Evolutionary conservation across 257 asterid species (phyloP).

Genomic region (Catharanthus roseus): DNA sequence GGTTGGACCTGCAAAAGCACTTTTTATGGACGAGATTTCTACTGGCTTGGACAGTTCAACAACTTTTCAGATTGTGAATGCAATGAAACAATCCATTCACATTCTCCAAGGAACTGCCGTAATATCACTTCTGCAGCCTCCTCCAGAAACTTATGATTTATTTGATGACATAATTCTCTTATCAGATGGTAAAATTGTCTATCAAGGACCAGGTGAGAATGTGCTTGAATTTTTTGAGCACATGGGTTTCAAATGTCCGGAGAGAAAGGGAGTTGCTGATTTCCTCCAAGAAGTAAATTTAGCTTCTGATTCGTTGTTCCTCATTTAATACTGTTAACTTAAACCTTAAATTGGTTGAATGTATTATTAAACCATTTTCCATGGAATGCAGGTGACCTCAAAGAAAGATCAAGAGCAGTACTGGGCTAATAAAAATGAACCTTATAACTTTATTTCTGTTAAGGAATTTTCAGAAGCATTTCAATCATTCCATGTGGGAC

Average conservation of each 20-base stretch:
- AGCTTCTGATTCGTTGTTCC: not conserved
- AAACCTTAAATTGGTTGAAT: not conserved
- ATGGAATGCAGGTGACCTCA: constrained; percentile 58
- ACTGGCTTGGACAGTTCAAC: constrained; percentile 90
- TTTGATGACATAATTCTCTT: constrained; percentile 75
- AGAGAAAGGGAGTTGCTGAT: constrained; percentile 85
- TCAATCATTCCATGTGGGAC: constrained; percentile 67
- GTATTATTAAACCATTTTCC: not conserved
- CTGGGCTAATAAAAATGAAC: constrained; percentile 52
- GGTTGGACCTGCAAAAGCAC: constrained; percentile 80
- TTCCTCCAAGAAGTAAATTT: constrained; percentile 76
- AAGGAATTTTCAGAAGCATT: constrained; percentile 67
- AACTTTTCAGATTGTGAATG: constrained; percentile 74
- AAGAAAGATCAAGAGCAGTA: constrained; percentile 87
- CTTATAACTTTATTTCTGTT: constrained; percentile 47
- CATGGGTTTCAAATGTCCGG: constrained; percentile 79
- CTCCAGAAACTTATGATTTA: constrained; percentile 73
- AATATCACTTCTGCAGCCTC: constrained; percentile 83
- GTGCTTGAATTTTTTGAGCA: constrained; percentile 63
- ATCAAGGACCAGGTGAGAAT: constrained; percentile 72
- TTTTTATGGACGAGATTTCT: constrained; percentile 91
- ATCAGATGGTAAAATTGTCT: constrained; percentile 70
- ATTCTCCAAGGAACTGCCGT: constrained; percentile 68
- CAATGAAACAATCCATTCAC: constrained; percentile 67
- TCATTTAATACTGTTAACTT: not conserved